Evolutionary conservation across 352 stramenopile species (phyloP), one percentile per base, ranked within the genome.

Genomic region (Plasmopara viticola): DNA sequence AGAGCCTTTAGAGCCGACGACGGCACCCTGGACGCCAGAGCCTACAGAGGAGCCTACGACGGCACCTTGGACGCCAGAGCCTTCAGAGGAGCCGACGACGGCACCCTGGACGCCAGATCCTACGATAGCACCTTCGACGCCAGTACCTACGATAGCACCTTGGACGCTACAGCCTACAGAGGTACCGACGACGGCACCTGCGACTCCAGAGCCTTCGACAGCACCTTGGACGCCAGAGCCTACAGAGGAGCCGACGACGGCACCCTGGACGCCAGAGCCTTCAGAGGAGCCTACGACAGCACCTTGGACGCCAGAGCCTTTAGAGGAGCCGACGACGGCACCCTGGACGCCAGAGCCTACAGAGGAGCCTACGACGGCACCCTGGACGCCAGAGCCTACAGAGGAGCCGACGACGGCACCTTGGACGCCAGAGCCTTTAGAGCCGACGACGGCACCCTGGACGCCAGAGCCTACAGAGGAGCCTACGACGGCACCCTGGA

Each of bases 291-390:
- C 46, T 5, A 51, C 45, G 5, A 28, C 29, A 4, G 40, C 39
- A 9, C 20, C 40, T 15, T 6, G 6, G 12, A 41, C 12, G 2
- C 35, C 7, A n/a, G 35, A 41, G 35, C 12, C 12, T 6, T 9
- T 9, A 34, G 30, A 34, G 30, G 30, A 34, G 9, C 5, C 9
- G 5, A 34, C 30, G 5, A 9, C 30, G 30, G 30, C 33, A n/a
- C 12, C 10, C 9, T 20, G 31, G 29, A 39, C 46, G 52, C 42
- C 30, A 66, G 62, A 49, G 41, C 43, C 14, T 15, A 18, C 17
- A n/a, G n/a, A n/a, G n/a, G n/a, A n/a, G n/a, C n/a, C n/a, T n/a
- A n/a, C n/a, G n/a, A n/a, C n/a, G n/a, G n/a, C n/a, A n/a, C n/a
- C n/a, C n/a, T n/a, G n/a, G n/a, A n/a, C n/a, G n/a, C n/a, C n/a